A percentile compares a stretch with the other conserved stretches of the same genome.
phyloP scores from a whole-genome alignment of 352 stramenopile genomes.

The Globisporangium heterothallicum region DNA sequence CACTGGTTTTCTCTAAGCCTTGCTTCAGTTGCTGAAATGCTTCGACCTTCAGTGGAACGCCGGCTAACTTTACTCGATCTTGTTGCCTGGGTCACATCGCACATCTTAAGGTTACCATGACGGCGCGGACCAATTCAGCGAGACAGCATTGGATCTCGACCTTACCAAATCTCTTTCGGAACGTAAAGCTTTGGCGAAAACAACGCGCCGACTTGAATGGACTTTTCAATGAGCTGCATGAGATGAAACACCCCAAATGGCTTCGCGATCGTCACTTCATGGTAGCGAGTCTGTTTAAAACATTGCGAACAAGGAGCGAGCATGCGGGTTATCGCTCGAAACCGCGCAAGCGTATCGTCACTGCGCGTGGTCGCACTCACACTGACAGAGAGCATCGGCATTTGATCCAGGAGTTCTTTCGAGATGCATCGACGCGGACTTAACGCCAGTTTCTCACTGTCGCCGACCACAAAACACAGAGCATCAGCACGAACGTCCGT shows the following conservation, averaged over 20 bases:
- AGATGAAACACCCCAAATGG: constrained; percentile 73
- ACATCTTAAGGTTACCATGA: no score
- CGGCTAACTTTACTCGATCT: constrained; percentile 54
- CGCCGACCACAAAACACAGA: not conserved
- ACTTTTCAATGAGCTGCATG: constrained; percentile 79
- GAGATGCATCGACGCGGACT: constrained; percentile 50
- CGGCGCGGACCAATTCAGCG: no score
- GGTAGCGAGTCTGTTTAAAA: constrained; percentile 38
- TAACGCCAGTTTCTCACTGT: constrained; percentile 28
- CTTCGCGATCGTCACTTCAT: constrained; percentile 42
- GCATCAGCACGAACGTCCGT: no score
- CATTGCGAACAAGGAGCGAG: no score
- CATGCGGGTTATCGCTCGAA: no score
- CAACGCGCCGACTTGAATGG: constrained; percentile 64
- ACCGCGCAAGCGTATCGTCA: no score
- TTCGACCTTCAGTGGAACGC: constrained; percentile 55
- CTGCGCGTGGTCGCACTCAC: constrained; percentile 13
- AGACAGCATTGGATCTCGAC: no score
- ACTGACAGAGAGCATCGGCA: constrained; percentile 56
- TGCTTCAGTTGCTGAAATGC: constrained; percentile 66
- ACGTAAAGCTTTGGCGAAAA: constrained; percentile 73
- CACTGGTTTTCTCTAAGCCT: constrained; percentile 59
- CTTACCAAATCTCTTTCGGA: constrained; percentile 72
- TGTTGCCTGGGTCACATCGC: constrained; percentile 42
- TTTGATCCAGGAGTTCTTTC: constrained; percentile 67